phyloP scores from a whole-genome alignment of 2,329 filamentous ascomycete genomes.

The Colletotrichum scovillei region DNA sequence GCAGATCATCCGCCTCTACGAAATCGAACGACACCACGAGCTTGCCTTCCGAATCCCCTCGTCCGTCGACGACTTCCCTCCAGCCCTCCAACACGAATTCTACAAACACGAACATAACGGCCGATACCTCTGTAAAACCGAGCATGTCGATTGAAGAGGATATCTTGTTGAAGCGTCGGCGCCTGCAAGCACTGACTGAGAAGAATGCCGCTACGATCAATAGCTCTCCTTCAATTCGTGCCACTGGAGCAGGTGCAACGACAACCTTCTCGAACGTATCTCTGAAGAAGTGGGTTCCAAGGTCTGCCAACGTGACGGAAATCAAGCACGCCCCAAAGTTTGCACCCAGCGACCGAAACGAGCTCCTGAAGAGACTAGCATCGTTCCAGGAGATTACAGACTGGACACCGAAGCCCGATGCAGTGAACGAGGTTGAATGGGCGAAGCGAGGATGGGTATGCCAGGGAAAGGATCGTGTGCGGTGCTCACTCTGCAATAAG shows the following conservation, averaged over 20 bases:
- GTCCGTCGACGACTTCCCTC: constrained; percentile 36
- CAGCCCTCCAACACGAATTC: constrained; percentile 17
- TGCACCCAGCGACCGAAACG: constrained; percentile 85
- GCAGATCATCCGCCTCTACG: constrained; percentile 43
- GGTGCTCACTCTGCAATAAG: constrained; percentile 86
- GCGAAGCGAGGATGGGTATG: constrained; percentile 94
- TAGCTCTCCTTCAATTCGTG: constrained; percentile 14
- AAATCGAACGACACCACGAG: constrained; percentile 33
- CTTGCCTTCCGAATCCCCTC: constrained; percentile 31
- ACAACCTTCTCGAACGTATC: constrained; percentile 55
- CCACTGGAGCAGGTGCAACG: constrained; percentile 11
- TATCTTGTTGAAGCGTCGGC: constrained; percentile 64
- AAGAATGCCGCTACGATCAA: constrained; percentile 32
- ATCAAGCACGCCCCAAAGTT: constrained; percentile 65
- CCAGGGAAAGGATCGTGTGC: constrained; percentile 83
- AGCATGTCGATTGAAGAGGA: constrained; percentile 48
- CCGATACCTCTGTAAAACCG: constrained; percentile 9
- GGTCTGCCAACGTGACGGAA: constrained; percentile 40
- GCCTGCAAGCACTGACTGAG: constrained; percentile 47
- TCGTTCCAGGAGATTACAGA: constrained; percentile 92
- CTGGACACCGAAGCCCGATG: constrained; percentile 93
- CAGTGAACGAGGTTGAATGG: constrained; percentile 92
- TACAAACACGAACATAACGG: constrained; percentile 3
- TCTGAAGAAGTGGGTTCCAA: constrained; percentile 53
- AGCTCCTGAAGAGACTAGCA: constrained; percentile 83